phyloP scores from a whole-genome alignment of 371 early-diverging fungal species.

The Aphelidium insulamus region DNA sequence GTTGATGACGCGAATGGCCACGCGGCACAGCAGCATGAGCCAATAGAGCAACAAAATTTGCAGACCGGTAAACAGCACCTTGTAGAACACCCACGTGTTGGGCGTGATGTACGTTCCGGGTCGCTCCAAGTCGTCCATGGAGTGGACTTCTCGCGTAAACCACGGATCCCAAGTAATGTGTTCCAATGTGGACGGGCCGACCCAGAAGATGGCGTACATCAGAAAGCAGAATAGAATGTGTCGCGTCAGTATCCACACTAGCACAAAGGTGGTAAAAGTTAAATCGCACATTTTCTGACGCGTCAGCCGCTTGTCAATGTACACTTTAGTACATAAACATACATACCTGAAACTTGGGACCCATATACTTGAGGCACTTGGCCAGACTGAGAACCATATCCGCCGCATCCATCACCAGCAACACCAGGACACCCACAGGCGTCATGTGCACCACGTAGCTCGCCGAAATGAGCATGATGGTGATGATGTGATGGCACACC shows the following conservation, averaged over 20 bases:
- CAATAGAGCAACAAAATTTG: conserved; percentile 30
- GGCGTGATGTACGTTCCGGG: conserved; percentile 20
- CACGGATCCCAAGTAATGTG: conserved; percentile 18
- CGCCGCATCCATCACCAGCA: conserved; percentile 50
- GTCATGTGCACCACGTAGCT: conserved; percentile 44
- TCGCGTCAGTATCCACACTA: conserved; percentile 51
- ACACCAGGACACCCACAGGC: conserved; percentile 49
- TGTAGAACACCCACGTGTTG: conserved; percentile 20
- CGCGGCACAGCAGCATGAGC: conserved; percentile 33
- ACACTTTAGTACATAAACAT: too few species aligned
- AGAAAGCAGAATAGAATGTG: too few species aligned
- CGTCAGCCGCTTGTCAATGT: too few species aligned
- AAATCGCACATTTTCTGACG: conserved; percentile 21
- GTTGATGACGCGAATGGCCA: conserved; percentile 27
- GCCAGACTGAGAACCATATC: conserved; percentile 45
- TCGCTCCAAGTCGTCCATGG: too few species aligned
- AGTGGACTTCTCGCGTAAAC: conserved; percentile 16
- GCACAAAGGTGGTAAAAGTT: conserved; percentile 31
- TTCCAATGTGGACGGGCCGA: conserved; percentile 17
- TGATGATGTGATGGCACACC: conserved; percentile 44
- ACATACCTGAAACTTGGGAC: too few species aligned
- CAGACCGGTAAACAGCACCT: conserved; percentile 17
- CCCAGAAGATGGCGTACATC: conserved; percentile 20
- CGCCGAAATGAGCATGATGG: conserved; percentile 29
- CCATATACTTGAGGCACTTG: conserved; percentile 27